A percentile compares a stretch with the other conserved stretches of the same genome.
These are phyloP conservation scores for Closterium sp. DNA, from an alignment of 139 green algal genomes.

Conservation along the genomic window DNA sequence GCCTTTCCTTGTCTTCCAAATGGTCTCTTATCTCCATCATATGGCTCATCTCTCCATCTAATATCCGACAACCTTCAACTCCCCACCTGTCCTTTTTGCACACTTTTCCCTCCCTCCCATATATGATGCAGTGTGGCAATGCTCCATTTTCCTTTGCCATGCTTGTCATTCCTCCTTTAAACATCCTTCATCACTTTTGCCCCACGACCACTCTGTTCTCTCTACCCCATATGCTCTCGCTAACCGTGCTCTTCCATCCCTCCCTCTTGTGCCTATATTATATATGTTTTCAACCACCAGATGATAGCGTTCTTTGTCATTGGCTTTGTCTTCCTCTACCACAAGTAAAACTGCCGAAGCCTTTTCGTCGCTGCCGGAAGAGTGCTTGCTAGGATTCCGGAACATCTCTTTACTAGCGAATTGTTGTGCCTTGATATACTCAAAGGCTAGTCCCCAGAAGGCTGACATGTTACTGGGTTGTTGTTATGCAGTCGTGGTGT, in stretches of 20 bases:
- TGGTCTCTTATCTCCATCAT: too few species aligned
- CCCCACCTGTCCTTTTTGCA: slow-evolving; percentile 61
- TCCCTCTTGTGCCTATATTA: not conserved
- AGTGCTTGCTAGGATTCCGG: too few species aligned
- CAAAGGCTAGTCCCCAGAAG: too few species aligned
- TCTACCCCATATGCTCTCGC: not conserved
- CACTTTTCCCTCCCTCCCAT: not conserved
- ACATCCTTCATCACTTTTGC: not conserved
- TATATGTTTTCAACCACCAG: slow-evolving; percentile 15
- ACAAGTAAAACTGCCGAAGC: slow-evolving; percentile 26
- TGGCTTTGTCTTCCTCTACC: slow-evolving; percentile 51
- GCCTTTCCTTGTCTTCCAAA: too few species aligned
- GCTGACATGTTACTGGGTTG: too few species aligned
- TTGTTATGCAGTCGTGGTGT: too few species aligned
- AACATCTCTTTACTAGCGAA: too few species aligned
- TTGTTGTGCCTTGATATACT: too few species aligned
- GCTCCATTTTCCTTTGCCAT: too few species aligned
- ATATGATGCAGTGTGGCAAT: too few species aligned
- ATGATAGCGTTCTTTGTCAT: slow-evolving; percentile 54
- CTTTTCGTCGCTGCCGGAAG: too few species aligned
- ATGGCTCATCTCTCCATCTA: not conserved
- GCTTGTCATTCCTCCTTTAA: not conserved
- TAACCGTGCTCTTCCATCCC: not conserved
- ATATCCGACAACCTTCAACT: slow-evolving; percentile 70
- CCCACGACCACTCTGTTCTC: not conserved